Evolutionary conservation across 140 eudicot genomes (phyloP), one percentile per base, ranked within the genome.

Genomic region (Flaveria floridana): DNA sequence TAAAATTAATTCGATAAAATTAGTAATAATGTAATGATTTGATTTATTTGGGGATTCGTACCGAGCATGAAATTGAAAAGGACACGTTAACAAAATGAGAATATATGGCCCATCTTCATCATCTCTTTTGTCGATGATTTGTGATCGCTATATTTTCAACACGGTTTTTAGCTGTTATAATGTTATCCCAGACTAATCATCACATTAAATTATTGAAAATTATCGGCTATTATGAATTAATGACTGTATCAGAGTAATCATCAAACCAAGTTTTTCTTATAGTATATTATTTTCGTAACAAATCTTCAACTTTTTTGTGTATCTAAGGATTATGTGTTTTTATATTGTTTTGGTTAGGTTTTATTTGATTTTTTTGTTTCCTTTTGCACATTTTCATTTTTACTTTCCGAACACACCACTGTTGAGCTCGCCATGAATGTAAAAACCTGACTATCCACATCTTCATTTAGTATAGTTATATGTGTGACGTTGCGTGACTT

Each of bases 1-100:
- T 50, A 64, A n/a, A 64, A 7, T 34, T 62, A 4, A 64, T 64
- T 64, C 14, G 50, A 64, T 3, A 42, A 41, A 41, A 18, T 3
- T 44, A 42, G 25, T 42, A 42, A 12, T 9, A 58, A 58, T 68
- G 25, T 30, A 53, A 79, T 79, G 68, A 79, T 73, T 16, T 28
- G 68, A 64, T 65, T 79, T 79, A 72, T 72, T 73, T 73, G 56
- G 83, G 83, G 79, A 79, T 73, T 47, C 9, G 68, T 46, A 52
- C 9, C 46, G 18, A 65, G 73, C 74, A 73, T 57, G 70, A 26
- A 75, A 56, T 72, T 46, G 70, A 73, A 73, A 55, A 74, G 26
- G 41, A 11, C 65, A 67, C 65, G 62, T 28, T 30, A 80, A 68
- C 80, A 80, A 10, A 48, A 30, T 20, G 1, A 73, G 65, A 55